Conservation (phyloP, 176 grass and related monocot genomes). For the Lolium multiflorum region DNA sequence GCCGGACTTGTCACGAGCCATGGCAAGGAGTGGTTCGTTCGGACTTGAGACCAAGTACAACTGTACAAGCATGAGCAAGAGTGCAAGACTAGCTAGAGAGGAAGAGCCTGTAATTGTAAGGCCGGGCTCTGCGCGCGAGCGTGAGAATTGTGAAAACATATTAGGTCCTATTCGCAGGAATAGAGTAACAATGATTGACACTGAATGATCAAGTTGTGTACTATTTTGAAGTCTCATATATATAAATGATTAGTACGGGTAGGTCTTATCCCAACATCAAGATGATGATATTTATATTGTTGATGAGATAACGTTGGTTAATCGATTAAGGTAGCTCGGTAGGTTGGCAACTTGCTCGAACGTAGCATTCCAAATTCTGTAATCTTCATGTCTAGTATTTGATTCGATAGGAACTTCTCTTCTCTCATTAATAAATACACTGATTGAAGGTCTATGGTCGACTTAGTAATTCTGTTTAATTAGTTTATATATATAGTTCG, state of each 20-base stretch:
- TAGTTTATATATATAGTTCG: background rate
- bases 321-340: background rate
- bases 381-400: no score
- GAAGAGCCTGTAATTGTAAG: background rate
- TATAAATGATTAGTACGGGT: background rate
- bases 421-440: no score
- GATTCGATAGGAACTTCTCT: no score
- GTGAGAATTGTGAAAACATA: background rate
- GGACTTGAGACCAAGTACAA: background rate
- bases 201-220: background rate
- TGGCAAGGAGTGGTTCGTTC: slow-evolving; percentile 8
- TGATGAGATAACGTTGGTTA: background rate
- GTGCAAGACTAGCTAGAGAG: background rate
- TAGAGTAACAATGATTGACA: no score
- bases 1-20: slow-evolving; percentile 26
- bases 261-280: no score
- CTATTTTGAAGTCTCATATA: background rate
- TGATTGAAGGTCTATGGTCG: background rate
- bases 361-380: no score
- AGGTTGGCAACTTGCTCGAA: background rate
- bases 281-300: background rate
- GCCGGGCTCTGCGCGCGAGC: no score
- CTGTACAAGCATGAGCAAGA: background rate
- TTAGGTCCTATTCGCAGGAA: no score
- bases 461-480: background rate